Evolutionary conservation across 2,329 filamentous ascomycete genomes (phyloP).

Genomic region (Cylindrodendrum hubeiense): DNA sequence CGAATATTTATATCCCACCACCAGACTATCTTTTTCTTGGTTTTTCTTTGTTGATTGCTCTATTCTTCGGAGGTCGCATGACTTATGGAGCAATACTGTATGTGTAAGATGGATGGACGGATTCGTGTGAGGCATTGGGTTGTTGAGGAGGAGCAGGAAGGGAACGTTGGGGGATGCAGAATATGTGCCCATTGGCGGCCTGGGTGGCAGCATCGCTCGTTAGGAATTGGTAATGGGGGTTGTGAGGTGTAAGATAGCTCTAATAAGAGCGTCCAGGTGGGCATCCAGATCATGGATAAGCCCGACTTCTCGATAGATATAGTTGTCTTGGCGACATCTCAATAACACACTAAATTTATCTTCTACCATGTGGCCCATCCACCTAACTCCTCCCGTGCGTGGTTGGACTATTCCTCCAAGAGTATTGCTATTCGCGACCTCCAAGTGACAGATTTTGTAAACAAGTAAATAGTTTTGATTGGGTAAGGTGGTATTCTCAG

Average conservation of each 20-base stretch:
- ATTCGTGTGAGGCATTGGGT: not conserved
- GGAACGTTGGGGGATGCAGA: not conserved
- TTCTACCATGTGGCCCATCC: not conserved
- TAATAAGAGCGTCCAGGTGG: not conserved
- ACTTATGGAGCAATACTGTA: conserved; percentile 12
- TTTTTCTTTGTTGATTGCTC: conserved; percentile 23
- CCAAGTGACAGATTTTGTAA: not conserved
- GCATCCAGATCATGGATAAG: not conserved
- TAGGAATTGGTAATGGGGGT: not conserved
- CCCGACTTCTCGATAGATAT: not conserved
- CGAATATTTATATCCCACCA: conserved; percentile 33
- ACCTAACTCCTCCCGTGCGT: not conserved
- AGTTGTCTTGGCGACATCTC: not conserved
- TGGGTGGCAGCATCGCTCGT: not conserved
- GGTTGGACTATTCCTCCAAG: not conserved
- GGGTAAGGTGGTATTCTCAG: conserved; percentile 28
- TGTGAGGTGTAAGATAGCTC: not conserved
- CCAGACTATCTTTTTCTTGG: conserved; percentile 13
- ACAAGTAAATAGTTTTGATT: conserved; percentile 31
- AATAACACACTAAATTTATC: not conserved
- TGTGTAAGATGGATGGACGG: conserved; percentile 8
- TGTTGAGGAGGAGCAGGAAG: not conserved
- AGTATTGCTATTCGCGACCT: too few relatives aligned
- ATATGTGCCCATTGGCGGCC: not conserved
- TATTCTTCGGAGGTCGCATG: not conserved